Base-by-base conservation (phyloP, 1,284 basidiomycete species). In the Butyriboletus pseudospeciosus region DNA sequence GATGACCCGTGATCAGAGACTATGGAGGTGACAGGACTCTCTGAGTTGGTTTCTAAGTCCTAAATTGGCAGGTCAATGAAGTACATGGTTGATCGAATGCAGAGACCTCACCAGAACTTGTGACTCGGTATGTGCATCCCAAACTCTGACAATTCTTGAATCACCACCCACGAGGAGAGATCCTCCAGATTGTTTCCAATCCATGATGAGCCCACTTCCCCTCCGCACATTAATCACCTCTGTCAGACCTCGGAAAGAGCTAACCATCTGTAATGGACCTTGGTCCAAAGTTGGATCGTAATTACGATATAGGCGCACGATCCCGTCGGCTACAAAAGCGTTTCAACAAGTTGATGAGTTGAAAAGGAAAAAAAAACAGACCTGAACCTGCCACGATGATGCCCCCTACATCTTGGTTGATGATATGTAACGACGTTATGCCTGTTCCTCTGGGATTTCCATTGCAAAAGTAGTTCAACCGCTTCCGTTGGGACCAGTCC, bases 361-460 rank as follows among this genome's bases (percentile, higher is more conserved):
- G 26, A 41, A 16, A 28, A 17, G 14, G 25, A 7, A 36, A 48
- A 38, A 48, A 51, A 4, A 41, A 72, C 82, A 62, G 66, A 93
- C 93, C 86, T 51, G 94, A 89, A 9, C 87, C 94, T 40, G 92
- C 88, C 52, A 99, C 75, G 57, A 99, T 86, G 56, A 98, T 84
- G 1, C 93, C 93, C 23, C 93, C 90, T 13, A 94, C 90, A 57
- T 97, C 94, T 72, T 99, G 93, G 69, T 99, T 98, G 72, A 99
- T 92, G 67, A 98, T 88, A 52, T 92, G 82, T n/a, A 98, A 74
- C 2, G 90, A 87, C 0, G 96, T 97, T 59, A 98, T 92, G 56
- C 83, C 86, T 10, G 87, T 91, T 39, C 89, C 88, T 51, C 76
- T 76, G 1, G 89, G 82, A 69, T 96, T 95, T 43, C 92, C 93